phyloP scores from a whole-genome alignment of 2,329 filamentous ascomycete species.

The Madurella mycetomatis region DNA sequence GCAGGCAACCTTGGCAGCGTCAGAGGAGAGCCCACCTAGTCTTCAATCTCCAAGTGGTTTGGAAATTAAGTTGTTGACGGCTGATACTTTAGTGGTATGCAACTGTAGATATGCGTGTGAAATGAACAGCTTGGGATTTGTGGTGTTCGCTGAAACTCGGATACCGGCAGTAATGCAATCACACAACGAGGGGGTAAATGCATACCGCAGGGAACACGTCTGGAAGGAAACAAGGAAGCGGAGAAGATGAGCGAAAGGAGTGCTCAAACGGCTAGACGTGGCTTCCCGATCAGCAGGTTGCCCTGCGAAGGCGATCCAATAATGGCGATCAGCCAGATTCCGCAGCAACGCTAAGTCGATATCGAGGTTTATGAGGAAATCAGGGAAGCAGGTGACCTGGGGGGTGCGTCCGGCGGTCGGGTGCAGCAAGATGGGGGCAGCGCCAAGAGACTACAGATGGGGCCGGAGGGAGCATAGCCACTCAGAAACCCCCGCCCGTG shows the following conservation, averaged over 20 bases:
- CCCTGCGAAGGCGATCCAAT: slow-evolving; percentile 9
- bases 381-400: slow-evolving; percentile 17
- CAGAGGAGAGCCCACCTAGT: too few species aligned
- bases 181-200: background rate
- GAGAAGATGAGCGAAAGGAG: background rate
- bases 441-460: slow-evolving; percentile 4
- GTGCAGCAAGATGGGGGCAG: background rate
- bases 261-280: slow-evolving; percentile 5
- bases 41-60: too few species aligned
- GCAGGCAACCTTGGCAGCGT: too few species aligned
- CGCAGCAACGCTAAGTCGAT: background rate
- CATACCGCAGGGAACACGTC: too few species aligned
- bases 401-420: slow-evolving; percentile 11
- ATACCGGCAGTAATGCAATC: background rate
- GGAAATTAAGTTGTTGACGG: too few species aligned
- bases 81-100: too few species aligned
- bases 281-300: background rate
- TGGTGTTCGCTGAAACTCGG: background rate
- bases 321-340: background rate
- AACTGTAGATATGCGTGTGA: too few species aligned
- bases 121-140: too few species aligned
- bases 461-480: slow-evolving; percentile 2
- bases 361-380: slow-evolving; percentile 12
- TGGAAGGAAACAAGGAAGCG: background rate
- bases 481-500: slow-evolving; percentile 1